These are phyloP conservation scores for Phytophthora palmivora DNA, from an alignment of 352 stramenopile species.

Conservation along the genomic window DNA sequence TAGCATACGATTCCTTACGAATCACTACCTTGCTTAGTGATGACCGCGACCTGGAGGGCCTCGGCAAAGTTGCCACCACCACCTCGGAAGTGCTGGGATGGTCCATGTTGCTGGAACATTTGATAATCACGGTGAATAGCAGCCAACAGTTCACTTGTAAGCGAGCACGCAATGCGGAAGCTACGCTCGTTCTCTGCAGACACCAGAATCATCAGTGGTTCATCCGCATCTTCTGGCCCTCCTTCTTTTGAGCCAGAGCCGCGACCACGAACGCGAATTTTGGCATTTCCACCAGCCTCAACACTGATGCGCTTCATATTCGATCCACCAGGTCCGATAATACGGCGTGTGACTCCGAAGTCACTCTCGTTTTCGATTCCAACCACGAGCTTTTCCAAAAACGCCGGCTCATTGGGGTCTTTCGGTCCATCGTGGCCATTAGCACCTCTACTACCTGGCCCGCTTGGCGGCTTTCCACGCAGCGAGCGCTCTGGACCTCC, in stretches of 20 bases:
- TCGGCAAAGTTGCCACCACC: slow-evolving; percentile 18
- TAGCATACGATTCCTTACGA: slow-evolving; percentile 13
- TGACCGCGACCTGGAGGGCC: slow-evolving; percentile 36
- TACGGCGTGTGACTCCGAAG: slow-evolving; percentile 84
- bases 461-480: slow-evolving; percentile 28
- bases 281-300: slow-evolving; percentile 80
- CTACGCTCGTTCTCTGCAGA: slow-evolving; percentile 88
- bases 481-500: slow-evolving; percentile 26
- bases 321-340: slow-evolving; percentile 80
- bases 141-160: slow-evolving; percentile 69
- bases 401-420: slow-evolving; percentile 38
- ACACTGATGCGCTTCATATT: slow-evolving; percentile 91
- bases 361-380: slow-evolving; percentile 89
- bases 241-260: slow-evolving; percentile 84
- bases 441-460: slow-evolving; percentile 9
- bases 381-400: slow-evolving; percentile 81
- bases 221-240: slow-evolving; percentile 67
- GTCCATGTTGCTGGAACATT: slow-evolving; percentile 53
- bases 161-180: slow-evolving; percentile 78
- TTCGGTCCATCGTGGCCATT: slow-evolving; percentile 26
- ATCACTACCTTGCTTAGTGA: slow-evolving; percentile 11
- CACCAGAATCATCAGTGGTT: slow-evolving; percentile 86
- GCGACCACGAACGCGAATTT: slow-evolving; percentile 85
- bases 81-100: slow-evolving; percentile 29
- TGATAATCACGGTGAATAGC: slow-evolving; percentile 84